A percentile compares a stretch with the other conserved stretches of the same genome.
Evolutionary conservation across 139 green algal genomes (phyloP).

Genomic region (Tetradesmus obliquus): DNA sequence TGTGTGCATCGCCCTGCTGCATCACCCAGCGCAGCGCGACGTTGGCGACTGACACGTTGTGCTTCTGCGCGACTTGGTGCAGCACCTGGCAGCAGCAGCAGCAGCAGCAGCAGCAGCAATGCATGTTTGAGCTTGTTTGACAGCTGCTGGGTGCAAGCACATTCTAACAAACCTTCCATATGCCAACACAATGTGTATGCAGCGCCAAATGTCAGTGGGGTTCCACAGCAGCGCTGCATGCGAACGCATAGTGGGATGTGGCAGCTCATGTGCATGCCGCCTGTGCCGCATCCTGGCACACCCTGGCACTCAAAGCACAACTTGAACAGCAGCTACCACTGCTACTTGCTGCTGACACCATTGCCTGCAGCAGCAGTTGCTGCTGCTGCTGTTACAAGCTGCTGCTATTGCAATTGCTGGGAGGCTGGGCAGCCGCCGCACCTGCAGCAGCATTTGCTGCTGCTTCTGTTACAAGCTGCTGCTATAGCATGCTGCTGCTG

Average conservation of each 20-base stretch:
- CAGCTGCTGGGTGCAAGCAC: too few relatives aligned
- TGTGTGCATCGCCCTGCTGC: constrained; percentile 55
- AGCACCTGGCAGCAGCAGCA: constrained; percentile 42
- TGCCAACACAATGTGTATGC: too few relatives aligned
- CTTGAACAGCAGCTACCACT: not conserved
- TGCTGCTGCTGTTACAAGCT: too few relatives aligned
- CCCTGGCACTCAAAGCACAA: not conserved
- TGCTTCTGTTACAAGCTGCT: not conserved
- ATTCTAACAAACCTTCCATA: too few relatives aligned
- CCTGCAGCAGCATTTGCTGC: not conserved
- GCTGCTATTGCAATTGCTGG: too few relatives aligned
- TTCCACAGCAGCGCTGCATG: too few relatives aligned
- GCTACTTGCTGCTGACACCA: not conserved
- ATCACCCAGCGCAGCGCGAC: constrained; percentile 70
- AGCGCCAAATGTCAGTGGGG: not conserved
- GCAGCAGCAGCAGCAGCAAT: not conserved
- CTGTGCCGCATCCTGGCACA: not conserved
- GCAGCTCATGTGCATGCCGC: too few relatives aligned
- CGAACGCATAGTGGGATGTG: too few relatives aligned
- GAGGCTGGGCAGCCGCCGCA: too few relatives aligned
- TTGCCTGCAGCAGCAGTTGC: too few relatives aligned
- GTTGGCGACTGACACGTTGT: constrained; percentile 62
- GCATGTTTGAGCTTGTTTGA: not conserved
- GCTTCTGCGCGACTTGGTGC: constrained; percentile 55
- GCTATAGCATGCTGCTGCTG: not conserved